Percentiles rank a stretch among this genome's conserved stretches.
Evolutionary conservation across 225 moss, liverwort and hornwort species (phyloP).

Genomic region (Takakia lepidozioides): DNA sequence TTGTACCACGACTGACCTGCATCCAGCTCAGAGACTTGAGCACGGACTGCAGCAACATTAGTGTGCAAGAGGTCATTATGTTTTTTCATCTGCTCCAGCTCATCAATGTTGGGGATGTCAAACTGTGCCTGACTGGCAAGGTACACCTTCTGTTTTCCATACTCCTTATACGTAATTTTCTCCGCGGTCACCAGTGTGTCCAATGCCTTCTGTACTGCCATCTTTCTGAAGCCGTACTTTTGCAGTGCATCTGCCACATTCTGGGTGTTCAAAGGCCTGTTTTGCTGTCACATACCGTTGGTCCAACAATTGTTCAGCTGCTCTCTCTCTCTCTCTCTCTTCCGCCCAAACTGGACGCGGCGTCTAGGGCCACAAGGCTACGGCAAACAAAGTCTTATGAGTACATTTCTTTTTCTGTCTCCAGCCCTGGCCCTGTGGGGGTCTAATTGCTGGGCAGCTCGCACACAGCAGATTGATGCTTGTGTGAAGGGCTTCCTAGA

Average conservation of each 20-base stretch:
- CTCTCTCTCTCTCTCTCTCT: too few relatives aligned
- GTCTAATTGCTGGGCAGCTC: too few relatives aligned
- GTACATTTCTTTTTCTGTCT: too few relatives aligned
- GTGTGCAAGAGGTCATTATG: slow-evolving; percentile 47
- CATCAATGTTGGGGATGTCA: slow-evolving; percentile 53
- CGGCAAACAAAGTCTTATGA: too few relatives aligned
- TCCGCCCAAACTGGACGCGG: too few relatives aligned
- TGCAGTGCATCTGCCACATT: slow-evolving; percentile 83
- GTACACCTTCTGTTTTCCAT: slow-evolving; percentile 85
- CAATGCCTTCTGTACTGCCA: slow-evolving; percentile 81
- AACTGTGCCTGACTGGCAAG: slow-evolving; percentile 86
- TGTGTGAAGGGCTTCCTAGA: too few relatives aligned
- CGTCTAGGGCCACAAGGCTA: too few relatives aligned
- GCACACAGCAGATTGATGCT: too few relatives aligned
- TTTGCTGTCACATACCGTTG: too few relatives aligned
- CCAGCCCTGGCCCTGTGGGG: too few relatives aligned
- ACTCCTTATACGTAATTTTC: slow-evolving; percentile 75
- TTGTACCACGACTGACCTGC: slow-evolving; percentile 51
- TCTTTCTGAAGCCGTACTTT: slow-evolving; percentile 70
- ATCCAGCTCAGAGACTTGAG: slow-evolving; percentile 54
- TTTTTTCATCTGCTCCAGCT: slow-evolving; percentile 79
- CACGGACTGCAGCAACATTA: slow-evolving; percentile 46
- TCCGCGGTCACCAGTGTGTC: slow-evolving; percentile 62
- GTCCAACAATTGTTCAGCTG: too few relatives aligned
- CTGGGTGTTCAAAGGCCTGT: slow-evolving; percentile 84